A percentile compares a stretch with the other conserved stretches of the same genome.
phyloP scores from a whole-genome alignment of 768 basidiomycete species.

The Omphalotus guepiniiformis region DNA sequence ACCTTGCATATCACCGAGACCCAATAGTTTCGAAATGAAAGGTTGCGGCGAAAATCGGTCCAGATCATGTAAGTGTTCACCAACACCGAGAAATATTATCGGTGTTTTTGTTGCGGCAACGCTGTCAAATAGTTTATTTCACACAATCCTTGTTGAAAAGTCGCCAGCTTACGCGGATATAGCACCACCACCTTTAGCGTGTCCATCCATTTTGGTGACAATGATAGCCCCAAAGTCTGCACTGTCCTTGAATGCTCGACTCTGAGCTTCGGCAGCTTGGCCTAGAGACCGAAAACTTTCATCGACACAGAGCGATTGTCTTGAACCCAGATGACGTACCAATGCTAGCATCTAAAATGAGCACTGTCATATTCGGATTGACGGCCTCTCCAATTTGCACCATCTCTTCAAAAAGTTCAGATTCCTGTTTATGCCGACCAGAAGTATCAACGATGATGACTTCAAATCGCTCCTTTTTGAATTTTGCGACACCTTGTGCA shows the following conservation, averaged over 20 bases:
- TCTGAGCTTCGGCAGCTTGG: conserved; percentile 97
- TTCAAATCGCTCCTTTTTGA: conserved; percentile 97
- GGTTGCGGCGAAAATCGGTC: conserved; percentile 95
- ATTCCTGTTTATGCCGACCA: conserved; percentile 95
- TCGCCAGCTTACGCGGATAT: conserved; percentile 84
- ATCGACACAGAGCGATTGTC: background rate
- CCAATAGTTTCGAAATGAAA: conserved; percentile 94
- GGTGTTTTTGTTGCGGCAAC: conserved; percentile 99
- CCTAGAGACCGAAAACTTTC: conserved; percentile 37
- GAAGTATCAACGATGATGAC: conserved; percentile 99
- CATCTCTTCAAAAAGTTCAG: conserved; percentile 97
- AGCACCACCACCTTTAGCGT: conserved; percentile 98
- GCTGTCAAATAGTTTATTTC: conserved; percentile 35
- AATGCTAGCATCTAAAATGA: conserved; percentile 96
- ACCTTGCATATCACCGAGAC: conserved; percentile 94
- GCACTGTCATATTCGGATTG: conserved; percentile 92
- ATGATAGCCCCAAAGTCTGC: conserved; percentile 98
- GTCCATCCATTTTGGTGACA: conserved; percentile 99
- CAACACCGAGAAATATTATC: conserved; percentile 97
- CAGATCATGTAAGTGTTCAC: conserved; percentile 96
- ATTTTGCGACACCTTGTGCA: conserved; percentile 91
- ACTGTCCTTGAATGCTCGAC: conserved; percentile 95
- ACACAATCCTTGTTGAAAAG: conserved; percentile 7
- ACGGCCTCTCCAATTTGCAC: conserved; percentile 93
- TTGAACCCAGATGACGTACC: conserved; percentile 42